phyloP scores from a whole-genome alignment of 441 rosid genomes.

The Corymbia calophylla region DNA sequence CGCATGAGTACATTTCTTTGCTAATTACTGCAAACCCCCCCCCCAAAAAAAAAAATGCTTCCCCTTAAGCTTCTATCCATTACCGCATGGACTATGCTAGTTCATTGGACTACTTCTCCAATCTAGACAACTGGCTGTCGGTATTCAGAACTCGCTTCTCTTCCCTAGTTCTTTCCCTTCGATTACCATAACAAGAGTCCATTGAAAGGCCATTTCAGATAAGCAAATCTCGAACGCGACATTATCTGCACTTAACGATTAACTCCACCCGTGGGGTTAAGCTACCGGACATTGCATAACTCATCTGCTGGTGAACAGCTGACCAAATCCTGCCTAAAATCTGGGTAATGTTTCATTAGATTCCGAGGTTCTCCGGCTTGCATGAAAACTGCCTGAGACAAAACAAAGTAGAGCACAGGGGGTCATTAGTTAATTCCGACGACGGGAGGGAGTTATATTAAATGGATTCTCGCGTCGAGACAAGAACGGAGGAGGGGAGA shows the following conservation, averaged over 20 bases:
- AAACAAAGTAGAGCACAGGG: not conserved
- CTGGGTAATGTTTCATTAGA: not conserved
- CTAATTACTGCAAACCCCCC: not conserved
- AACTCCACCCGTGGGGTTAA: not conserved
- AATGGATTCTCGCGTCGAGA: not conserved
- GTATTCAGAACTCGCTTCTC: not conserved
- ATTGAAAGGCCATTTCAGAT: not conserved
- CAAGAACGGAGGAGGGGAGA: not conserved
- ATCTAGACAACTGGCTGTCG: not conserved
- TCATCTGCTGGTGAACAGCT: not conserved
- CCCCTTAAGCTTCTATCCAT: too few species aligned
- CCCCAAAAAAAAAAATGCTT: not conserved
- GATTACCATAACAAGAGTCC: not conserved
- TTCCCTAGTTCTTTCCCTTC: not conserved
- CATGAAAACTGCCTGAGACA: not conserved
- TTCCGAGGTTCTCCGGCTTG: not conserved
- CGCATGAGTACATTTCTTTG: not conserved
- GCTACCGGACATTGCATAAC: not conserved
- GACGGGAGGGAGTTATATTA: not conserved
- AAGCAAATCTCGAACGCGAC: not conserved
- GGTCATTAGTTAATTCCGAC: not conserved
- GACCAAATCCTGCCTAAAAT: not conserved
- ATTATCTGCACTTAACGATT: not conserved
- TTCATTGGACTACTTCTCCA: not conserved
- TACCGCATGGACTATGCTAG: not conserved